Evolutionary conservation across 352 stramenopile genomes (phyloP).

Genomic region (Chrysophaeum taylorii): DNA sequence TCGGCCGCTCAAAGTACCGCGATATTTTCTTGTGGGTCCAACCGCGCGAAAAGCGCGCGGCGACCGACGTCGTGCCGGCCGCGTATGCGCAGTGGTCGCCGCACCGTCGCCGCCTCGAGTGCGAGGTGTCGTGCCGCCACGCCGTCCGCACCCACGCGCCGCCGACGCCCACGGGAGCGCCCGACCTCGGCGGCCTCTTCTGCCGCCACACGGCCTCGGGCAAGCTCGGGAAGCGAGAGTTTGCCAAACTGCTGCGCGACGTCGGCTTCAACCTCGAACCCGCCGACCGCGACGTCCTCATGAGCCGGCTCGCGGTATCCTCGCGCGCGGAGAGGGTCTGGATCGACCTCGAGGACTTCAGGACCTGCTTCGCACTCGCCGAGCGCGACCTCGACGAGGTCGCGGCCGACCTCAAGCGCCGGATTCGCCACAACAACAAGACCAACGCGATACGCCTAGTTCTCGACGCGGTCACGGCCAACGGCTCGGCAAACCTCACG

Average conservation of each 20-base stretch:
- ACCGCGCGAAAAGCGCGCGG: not conserved
- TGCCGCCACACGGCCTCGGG: not conserved
- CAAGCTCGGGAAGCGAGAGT: not conserved
- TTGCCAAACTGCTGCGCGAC: not conserved
- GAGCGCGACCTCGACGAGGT: not conserved
- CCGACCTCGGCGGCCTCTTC: not conserved
- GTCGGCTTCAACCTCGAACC: not conserved
- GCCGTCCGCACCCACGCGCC: not conserved
- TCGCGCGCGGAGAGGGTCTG: not conserved
- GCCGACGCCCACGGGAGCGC: not conserved
- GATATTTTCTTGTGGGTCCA: not conserved
- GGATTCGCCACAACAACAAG: not conserved
- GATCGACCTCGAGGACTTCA: not conserved
- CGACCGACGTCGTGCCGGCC: not conserved
- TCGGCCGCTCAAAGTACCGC: not conserved
- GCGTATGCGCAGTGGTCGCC: not conserved
- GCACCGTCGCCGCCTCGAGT: not conserved
- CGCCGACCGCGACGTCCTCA: not conserved
- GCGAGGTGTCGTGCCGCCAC: not conserved
- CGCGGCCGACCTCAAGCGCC: not conserved
- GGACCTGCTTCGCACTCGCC: not conserved
- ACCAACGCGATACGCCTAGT: no score
- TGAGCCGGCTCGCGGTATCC: not conserved
- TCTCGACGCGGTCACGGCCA: not conserved
- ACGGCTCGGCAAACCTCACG: not conserved